Evolutionary conservation across 352 stramenopile genomes (phyloP).

Genomic region (Phytophthora idaei): DNA sequence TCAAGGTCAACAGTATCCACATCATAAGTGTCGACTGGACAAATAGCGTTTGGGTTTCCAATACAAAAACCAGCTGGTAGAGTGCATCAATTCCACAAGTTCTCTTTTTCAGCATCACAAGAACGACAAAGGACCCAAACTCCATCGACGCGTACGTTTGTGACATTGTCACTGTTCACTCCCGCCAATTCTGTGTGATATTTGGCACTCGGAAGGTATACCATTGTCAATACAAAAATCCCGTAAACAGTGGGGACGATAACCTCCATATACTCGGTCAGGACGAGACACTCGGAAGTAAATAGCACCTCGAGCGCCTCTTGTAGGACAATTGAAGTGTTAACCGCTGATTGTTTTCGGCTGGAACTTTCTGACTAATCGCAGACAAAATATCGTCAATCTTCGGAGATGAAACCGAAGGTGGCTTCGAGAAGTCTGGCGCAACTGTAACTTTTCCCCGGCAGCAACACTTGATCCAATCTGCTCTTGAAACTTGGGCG

Average conservation of each 20-base stretch:
- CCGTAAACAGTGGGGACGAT: constrained; percentile 41
- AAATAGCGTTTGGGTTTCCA: constrained; percentile 36
- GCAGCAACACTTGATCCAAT: background rate
- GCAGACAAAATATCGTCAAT: background rate
- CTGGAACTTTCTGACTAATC: background rate
- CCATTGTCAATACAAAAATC: constrained; percentile 20
- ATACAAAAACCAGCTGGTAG: constrained; percentile 42
- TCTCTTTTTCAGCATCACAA: constrained; percentile 17
- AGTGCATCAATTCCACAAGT: constrained; percentile 26
- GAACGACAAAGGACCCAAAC: constrained; percentile 32
- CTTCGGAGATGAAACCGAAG: background rate
- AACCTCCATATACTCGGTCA: constrained; percentile 50
- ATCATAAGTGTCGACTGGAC: constrained; percentile 36
- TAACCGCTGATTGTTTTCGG: constrained; percentile 13
- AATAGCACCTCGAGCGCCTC: constrained; percentile 34
- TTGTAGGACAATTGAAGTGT: constrained; percentile 16
- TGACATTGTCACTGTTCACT: constrained; percentile 12
- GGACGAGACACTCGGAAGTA: constrained; percentile 40
- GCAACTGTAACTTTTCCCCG: background rate
- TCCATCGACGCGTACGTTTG: constrained; percentile 29
- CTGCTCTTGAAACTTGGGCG: background rate
- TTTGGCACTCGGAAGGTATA: constrained; percentile 28
- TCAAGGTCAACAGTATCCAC: constrained; percentile 33
- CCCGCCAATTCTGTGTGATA: constrained; percentile 41
- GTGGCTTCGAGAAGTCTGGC: background rate